Evolutionary conservation across 768 basidiomycete genomes (phyloP).

Genomic region (Mycena albidolilacea): DNA sequence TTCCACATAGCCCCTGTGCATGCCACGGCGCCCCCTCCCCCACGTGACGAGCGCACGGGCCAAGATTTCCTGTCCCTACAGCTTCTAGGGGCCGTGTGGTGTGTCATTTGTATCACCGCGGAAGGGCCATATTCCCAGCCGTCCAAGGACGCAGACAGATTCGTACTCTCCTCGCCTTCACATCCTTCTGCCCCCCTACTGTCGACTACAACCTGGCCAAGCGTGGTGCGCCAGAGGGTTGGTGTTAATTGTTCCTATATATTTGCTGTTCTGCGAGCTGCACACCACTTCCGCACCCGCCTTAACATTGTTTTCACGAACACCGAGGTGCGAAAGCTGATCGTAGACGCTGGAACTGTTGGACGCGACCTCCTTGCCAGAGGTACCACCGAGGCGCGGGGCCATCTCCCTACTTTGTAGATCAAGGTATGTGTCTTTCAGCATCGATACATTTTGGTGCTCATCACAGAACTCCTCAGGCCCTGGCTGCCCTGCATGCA

Average conservation of each 20-base stretch:
- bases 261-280: constrained; percentile 62
- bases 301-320: constrained; percentile 92
- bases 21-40: not conserved
- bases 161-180: constrained; percentile 53
- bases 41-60: not conserved
- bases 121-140: constrained; percentile 31
- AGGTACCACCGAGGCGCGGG: constrained; percentile 78
- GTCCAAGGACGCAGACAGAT: constrained; percentile 52
- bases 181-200: constrained; percentile 21
- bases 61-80: not conserved
- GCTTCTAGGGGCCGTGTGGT: constrained; percentile 9
- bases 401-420: constrained; percentile 80
- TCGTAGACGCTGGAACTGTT: constrained; percentile 82
- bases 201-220: constrained; percentile 46
- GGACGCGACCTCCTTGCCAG: constrained; percentile 89
- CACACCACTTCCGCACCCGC: constrained; percentile 90
- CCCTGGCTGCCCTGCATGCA: constrained; percentile 43
- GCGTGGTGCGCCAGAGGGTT: constrained; percentile 75
- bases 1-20: not conserved
- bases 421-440: constrained; percentile 52
- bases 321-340: constrained; percentile 91
- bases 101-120: not conserved
- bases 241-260: constrained; percentile 33
- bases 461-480: constrained; percentile 45
- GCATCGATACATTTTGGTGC: not conserved